Evolutionary conservation across 345 rosid genomes (phyloP).

Genomic region (Laguncularia racemosa): DNA sequence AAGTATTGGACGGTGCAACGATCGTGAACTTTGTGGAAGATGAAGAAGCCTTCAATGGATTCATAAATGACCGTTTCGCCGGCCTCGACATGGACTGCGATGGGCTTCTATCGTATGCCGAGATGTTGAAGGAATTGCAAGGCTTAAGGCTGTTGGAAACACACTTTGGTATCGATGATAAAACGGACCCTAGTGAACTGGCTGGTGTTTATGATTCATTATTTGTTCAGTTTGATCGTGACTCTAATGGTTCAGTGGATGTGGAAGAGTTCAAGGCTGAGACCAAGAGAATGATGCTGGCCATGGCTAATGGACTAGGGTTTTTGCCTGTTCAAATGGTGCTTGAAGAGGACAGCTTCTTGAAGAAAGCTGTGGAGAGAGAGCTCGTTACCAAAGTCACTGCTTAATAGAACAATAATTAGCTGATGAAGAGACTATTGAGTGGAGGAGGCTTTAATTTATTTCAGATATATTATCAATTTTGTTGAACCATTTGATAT

Average conservation of each 20-base stretch:
- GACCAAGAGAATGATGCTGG: conserved; percentile 37
- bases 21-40: conserved; percentile 28
- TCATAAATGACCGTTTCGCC: conserved; percentile 15
- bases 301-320: conserved; percentile 41
- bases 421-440: no score
- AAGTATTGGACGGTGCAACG: no score
- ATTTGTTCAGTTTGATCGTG: conserved; percentile 31
- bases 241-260: conserved; percentile 29
- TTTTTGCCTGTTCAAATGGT: conserved; percentile 45
- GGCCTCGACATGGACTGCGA: conserved; percentile 26
- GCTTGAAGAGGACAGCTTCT: conserved; percentile 36
- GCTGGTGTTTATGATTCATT: conserved; percentile 19
- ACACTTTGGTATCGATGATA: conserved; percentile 27
- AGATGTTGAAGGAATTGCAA: conserved; percentile 35
- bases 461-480: no score
- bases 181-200: conserved; percentile 20
- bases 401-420: no score
- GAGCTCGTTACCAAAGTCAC: conserved; percentile 19
- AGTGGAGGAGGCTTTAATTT: no score
- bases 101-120: conserved; percentile 34
- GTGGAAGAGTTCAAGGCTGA: conserved; percentile 40
- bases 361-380: conserved; percentile 39
- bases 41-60: conserved; percentile 30
- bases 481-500: no score
- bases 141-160: conserved; percentile 30